Conservation (phyloP, 2,329 filamentous ascomycete genomes). For the Ophiostoma perfectum region DNA sequence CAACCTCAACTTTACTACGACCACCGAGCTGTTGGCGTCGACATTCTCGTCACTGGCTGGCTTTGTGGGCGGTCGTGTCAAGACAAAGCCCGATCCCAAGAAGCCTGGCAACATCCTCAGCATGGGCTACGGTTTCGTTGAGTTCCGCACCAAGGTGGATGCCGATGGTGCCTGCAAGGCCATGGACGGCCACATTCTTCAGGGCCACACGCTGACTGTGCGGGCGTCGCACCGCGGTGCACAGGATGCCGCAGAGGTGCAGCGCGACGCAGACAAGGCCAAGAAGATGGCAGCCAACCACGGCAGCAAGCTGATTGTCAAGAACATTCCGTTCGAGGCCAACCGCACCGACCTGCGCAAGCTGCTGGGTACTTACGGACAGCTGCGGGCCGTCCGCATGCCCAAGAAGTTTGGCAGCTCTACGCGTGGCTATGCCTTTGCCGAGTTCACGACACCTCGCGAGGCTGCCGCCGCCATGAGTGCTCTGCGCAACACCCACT, state of each 20-base stretch:
- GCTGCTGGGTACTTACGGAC: constrained; percentile 83
- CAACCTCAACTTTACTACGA: constrained; percentile 90
- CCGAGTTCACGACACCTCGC: constrained; percentile 72
- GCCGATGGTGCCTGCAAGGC: constrained; percentile 72
- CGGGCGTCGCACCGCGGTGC: constrained; percentile 76
- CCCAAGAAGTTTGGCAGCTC: constrained; percentile 90
- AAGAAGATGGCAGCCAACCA: constrained; percentile 71
- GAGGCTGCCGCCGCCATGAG: constrained; percentile 88
- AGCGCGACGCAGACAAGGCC: constrained; percentile 71
- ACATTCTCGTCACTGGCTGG: constrained; percentile 77
- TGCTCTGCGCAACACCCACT: constrained; percentile 84
- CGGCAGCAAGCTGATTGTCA: constrained; percentile 87
- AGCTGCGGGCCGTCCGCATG: constrained; percentile 85
- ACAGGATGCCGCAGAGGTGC: constrained; percentile 80
- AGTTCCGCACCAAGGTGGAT: constrained; percentile 72
- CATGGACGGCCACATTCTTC: constrained; percentile 88
- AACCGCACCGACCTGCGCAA: constrained; percentile 86
- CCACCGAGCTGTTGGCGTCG: constrained; percentile 67
- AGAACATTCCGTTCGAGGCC: constrained; percentile 95
- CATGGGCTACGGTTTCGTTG: constrained; percentile 95
- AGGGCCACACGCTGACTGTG: constrained; percentile 78
- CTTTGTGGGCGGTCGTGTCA: constrained; percentile 83
- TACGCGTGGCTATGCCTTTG: constrained; percentile 92
- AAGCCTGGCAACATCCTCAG: constrained; percentile 80
- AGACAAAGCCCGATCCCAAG: constrained; percentile 91